A percentile compares a stretch with the other conserved stretches of the same genome.
These are phyloP conservation scores for Phytophthora palmivora DNA, from an alignment of 352 stramenopile species.

Conservation along the genomic window DNA sequence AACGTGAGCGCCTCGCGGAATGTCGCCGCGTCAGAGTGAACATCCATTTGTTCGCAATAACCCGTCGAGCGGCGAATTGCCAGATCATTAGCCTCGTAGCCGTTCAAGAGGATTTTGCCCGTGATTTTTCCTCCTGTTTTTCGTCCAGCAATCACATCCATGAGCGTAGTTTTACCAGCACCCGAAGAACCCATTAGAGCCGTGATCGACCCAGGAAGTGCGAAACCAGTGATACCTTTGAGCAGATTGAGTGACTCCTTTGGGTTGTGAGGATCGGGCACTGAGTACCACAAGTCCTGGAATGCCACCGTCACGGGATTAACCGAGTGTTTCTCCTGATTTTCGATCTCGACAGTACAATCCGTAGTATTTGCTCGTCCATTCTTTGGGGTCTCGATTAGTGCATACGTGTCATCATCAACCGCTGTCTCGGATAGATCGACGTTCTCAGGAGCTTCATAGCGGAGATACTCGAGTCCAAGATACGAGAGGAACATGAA, in stretches of 20 bases:
- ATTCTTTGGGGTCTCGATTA: conserved; percentile 28
- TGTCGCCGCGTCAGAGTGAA: too few relatives aligned
- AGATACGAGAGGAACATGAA: conserved; percentile 33
- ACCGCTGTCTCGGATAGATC: conserved; percentile 16
- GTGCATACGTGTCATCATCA: conserved; percentile 15
- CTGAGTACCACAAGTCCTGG: conserved; percentile 59
- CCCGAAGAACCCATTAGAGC: conserved; percentile 57
- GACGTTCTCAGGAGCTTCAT: conserved; percentile 24
- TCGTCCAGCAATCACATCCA: conserved; percentile 29
- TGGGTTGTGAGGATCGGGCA: conserved; percentile 43
- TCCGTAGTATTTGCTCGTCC: neutral
- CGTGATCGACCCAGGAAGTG: conserved; percentile 32
- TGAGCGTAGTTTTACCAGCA: conserved; percentile 51
- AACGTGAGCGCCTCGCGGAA: too few relatives aligned
- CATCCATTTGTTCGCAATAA: too few relatives aligned
- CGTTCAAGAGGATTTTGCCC: too few relatives aligned
- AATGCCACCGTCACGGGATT: conserved; percentile 39
- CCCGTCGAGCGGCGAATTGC: too few relatives aligned
- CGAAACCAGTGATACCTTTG: conserved; percentile 30
- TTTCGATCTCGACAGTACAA: conserved; percentile 18
- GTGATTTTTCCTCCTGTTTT: conserved; percentile 25
- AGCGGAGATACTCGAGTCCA: conserved; percentile 23
- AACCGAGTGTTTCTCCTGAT: conserved; percentile 18
- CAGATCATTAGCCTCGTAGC: too few relatives aligned
- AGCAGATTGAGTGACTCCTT: conserved; percentile 48